Base-by-base conservation (phyloP, 208 protist species). In the Trypanosoma scelopori region DNA sequence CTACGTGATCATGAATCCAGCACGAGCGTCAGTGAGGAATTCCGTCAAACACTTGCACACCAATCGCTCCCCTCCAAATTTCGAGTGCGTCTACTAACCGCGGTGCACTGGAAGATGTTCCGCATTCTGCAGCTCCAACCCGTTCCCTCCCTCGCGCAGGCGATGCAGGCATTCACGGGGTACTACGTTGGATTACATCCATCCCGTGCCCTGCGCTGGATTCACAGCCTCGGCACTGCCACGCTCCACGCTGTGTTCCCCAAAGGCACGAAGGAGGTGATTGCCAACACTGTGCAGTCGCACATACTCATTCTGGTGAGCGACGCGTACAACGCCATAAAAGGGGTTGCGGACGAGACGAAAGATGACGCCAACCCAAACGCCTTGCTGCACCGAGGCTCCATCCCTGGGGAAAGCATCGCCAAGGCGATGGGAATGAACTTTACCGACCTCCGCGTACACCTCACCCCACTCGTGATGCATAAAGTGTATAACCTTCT, bases 261-360 rank as follows among this genome's bases (percentile, higher is more conserved):
- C 1, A 72, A 67, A 0, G 85, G 81, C 11, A 32, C 32, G 28
- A 87, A 87, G 71, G 82, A 91, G 51, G 51, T 94, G 27, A 52
- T 76, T 4, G 81, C 79, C 30, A 81, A 78, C 65, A 86, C 73
- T 0, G 37, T 83, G 9, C 78, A 91, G 57, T 69, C 84, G 9
- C 78, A 74, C 37, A 63, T 94, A 47, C 79, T 94, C 42, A 71
- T 94, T 25, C 52, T 79, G 12, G 58, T 91, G 35, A 92, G 82
- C 41, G 78, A 87, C 37, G 72, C 75, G 15, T 71, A 55, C 56
- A 81, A 71, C 42, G 28, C 39, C 9, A 25, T 20, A 30, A 46
- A 27, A 30, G 16, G 55, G 27, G 15, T 4, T n/a, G 45, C 20
- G 9, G 30, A 5, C 6, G 22, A 55, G 0, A 37, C 16, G n/a